Conservation (phyloP, 345 rosid species). For the Eucalyptus viminalis region DNA sequence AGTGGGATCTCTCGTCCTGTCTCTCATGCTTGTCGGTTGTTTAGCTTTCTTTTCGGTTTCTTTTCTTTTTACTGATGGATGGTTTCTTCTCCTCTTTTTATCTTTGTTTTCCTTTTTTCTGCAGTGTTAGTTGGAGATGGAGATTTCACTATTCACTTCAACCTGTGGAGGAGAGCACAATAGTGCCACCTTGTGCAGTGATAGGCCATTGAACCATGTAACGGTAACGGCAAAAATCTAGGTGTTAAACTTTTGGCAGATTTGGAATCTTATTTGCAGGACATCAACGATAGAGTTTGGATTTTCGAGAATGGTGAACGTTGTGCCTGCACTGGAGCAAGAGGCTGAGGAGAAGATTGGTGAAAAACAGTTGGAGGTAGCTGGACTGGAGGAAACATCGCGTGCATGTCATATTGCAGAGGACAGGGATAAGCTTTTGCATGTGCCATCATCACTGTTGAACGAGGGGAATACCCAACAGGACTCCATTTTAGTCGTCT, state of each 20-base stretch:
- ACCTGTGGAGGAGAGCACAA: constrained; percentile 17
- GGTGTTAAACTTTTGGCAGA: constrained; percentile 38
- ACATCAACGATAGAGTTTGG: constrained; percentile 28
- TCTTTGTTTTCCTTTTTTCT: not conserved
- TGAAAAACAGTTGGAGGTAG: constrained; percentile 48
- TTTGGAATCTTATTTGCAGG: constrained; percentile 50
- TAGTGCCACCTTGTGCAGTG: not conserved
- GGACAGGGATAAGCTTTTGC: constrained; percentile 8
- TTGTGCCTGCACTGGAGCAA: constrained; percentile 47
- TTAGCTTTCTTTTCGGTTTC: not conserved
- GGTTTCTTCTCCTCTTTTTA: not conserved
- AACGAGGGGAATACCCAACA: not conserved
- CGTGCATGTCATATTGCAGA: constrained; percentile 10
- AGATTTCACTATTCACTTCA: not conserved
- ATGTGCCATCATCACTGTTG: not conserved
- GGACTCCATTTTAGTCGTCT: not conserved
- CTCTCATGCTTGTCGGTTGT: not conserved
- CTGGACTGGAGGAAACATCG: constrained; percentile 28
- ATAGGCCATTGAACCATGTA: not conserved
- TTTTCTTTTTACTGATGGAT: not conserved
- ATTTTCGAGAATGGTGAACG: constrained; percentile 73
- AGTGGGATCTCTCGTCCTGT: not conserved
- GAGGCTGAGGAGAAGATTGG: constrained; percentile 60
- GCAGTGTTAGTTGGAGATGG: not conserved
- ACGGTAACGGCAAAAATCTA: constrained; percentile 25